Evolutionary conservation across 495 filamentous ascomycete species (phyloP).

Genomic region (Mytilinidion resinicola): DNA sequence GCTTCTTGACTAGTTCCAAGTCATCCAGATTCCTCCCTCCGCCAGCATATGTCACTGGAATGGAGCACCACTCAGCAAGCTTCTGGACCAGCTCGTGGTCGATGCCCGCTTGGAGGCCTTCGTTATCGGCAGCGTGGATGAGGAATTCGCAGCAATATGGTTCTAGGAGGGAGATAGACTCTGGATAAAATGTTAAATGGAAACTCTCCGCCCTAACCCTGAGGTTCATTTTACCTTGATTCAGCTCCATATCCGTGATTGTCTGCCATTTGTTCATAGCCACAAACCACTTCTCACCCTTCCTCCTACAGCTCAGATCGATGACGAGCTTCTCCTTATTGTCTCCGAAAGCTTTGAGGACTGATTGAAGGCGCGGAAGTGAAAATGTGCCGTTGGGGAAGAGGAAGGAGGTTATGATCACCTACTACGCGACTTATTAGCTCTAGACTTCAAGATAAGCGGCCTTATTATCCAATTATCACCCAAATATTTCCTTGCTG

Average conservation of each 20-base stretch:
- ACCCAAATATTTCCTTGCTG: neutral
- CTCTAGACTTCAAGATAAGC: neutral
- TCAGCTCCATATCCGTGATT: conserved; percentile 91
- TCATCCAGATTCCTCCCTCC: conserved; percentile 78
- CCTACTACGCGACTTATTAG: conserved; percentile 49
- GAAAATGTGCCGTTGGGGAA: conserved; percentile 82
- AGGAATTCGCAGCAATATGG: conserved; percentile 93
- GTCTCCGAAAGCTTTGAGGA: conserved; percentile 62
- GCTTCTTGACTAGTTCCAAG: conserved; percentile 65
- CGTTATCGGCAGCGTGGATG: conserved; percentile 97
- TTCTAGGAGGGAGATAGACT: conserved; percentile 71
- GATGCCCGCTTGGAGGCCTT: conserved; percentile 84
- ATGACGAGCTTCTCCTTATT: conserved; percentile 82
- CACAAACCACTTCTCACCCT: conserved; percentile 74
- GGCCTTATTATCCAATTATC: too few relatives aligned
- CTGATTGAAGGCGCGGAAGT: conserved; percentile 59
- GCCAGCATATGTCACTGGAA: conserved; percentile 93
- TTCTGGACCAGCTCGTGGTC: conserved; percentile 75
- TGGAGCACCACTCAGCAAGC: conserved; percentile 76
- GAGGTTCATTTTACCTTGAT: conserved; percentile 49
- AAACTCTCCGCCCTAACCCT: neutral
- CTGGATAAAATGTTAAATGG: conserved; percentile 38
- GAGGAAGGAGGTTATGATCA: conserved; percentile 81
- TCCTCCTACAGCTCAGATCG: conserved; percentile 80
- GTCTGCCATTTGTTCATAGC: conserved; percentile 99